Base-by-base conservation (phyloP, 495 filamentous ascomycete genomes). In the Durotheca rogersii region DNA sequence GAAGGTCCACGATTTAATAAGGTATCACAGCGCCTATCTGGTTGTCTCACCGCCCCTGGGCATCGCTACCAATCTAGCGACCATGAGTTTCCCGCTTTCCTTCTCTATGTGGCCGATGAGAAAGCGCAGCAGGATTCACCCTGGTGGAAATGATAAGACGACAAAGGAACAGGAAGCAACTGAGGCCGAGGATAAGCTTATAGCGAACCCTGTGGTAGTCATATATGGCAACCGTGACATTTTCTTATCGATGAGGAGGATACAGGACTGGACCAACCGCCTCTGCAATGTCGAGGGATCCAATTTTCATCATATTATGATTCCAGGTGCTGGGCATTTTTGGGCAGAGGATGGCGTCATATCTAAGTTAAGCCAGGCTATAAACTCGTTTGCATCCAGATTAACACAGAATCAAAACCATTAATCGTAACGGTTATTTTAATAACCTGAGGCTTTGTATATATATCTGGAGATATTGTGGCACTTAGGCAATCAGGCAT, bases 11-110 rank as follows among this genome's bases (percentile, higher is more conserved):
- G 51, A 61, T 19, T 42, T 61, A 10, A 47, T 41, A 19, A 25
- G 20, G 16, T 64, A 66, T 16, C 65, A 60, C 7, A 74, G 78
- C 5, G 78, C 81, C 11, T 95, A 93, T 67, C 73, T 97, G 0
- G 71, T 96, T 7, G 74, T 97, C 27, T 95, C 89, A 3, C 90
- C 91, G 1, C 73, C 91, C 2, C 72, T 90, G 17, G 81, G 85
- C 1, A 72, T 87, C 0, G 61, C 84, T 15, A 82, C 77, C 19
- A 73, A 68, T 42, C 67, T 87, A 10, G 69, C 77, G 14, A 87
- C 80, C 2, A 60, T 80, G 47, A 84, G 81, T 16, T 59, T 75
- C 36, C 56, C 62, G 0, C 50, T 53, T 7, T 55, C 56, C 3
- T 50, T 62, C 14, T 49, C 59, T 3, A 39, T 43, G 1, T 56